phyloP scores from a whole-genome alignment of 2,329 filamentous ascomycete genomes.

The Fusarium palustre region DNA sequence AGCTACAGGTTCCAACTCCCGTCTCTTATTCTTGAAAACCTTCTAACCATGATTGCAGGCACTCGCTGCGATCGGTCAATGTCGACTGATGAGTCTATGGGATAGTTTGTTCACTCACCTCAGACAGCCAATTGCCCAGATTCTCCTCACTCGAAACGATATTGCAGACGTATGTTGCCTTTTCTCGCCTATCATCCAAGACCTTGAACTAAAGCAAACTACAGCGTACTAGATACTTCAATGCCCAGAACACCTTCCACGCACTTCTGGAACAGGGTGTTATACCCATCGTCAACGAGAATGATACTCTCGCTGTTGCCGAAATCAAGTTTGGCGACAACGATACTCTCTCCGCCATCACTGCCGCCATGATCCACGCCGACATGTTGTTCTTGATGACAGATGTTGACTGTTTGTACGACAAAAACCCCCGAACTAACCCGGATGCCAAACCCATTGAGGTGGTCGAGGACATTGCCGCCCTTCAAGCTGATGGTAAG shows the following conservation, averaged over 20 bases:
- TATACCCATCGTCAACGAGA: constrained; percentile 98
- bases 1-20: constrained; percentile 73
- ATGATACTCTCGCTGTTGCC: constrained; percentile 94
- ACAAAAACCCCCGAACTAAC: constrained; percentile 89
- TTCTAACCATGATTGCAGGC: constrained; percentile 63
- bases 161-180: constrained; percentile 81
- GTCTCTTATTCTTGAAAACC: not conserved
- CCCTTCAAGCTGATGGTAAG: constrained; percentile 82
- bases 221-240: constrained; percentile 91
- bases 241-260: constrained; percentile 94
- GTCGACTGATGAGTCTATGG: constrained; percentile 94
- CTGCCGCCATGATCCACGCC: constrained; percentile 95
- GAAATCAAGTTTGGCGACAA: constrained; percentile 99
- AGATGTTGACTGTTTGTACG: constrained; percentile 96
- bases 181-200: not conserved
- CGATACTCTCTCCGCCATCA: constrained; percentile 95
- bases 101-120: constrained; percentile 91
- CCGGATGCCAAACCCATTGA: constrained; percentile 90
- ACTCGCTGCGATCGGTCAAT: constrained; percentile 95
- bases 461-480: constrained; percentile 88
- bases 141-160: constrained; percentile 92
- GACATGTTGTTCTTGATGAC: constrained; percentile 99
- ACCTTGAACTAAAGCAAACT: constrained; percentile 1
- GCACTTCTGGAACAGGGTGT: constrained; percentile 94
- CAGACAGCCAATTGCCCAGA: constrained; percentile 91